phyloP scores from a whole-genome alignment of 495 filamentous ascomycete species.

The Lophiostoma macrostomum region DNA sequence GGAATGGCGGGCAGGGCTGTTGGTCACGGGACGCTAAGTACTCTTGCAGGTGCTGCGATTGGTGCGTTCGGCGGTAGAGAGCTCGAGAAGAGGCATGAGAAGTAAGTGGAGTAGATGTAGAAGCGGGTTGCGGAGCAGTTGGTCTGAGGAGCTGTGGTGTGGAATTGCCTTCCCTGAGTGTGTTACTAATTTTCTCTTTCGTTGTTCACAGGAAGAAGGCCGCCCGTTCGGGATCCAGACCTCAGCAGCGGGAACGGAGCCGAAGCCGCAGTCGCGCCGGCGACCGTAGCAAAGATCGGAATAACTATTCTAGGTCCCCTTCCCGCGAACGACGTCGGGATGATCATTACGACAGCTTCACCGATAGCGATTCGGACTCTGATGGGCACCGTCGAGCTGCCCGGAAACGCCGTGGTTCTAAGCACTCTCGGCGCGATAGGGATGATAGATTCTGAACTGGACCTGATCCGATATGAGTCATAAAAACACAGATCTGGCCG shows the following conservation, averaged over 20 bases:
- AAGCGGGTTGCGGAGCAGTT: not conserved
- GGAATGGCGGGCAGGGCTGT: conserved; percentile 24
- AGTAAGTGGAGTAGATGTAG: conserved; percentile 23
- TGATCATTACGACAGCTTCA: conserved; percentile 6
- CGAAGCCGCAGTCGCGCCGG: conserved; percentile 9
- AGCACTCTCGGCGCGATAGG: not conserved
- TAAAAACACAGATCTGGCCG: not conserved
- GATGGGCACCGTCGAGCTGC: conserved; percentile 9
- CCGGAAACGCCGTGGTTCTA: not conserved
- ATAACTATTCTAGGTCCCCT: conserved; percentile 8
- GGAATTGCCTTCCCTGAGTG: not conserved
- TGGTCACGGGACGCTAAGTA: conserved; percentile 31
- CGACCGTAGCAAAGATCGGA: not conserved
- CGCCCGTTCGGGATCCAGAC: not conserved
- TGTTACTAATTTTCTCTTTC: conserved; percentile 14
- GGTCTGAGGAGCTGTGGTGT: not conserved
- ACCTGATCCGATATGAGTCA: not conserved
- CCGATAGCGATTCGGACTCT: conserved; percentile 19
- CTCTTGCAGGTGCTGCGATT: conserved; percentile 29
- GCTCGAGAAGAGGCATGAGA: conserved; percentile 30
- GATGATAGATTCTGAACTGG: conserved; percentile 1
- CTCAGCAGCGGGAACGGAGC: not conserved
- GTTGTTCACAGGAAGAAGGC: conserved; percentile 11
- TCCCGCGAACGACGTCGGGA: conserved; percentile 7
- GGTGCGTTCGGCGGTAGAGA: conserved; percentile 23